Base-by-base conservation (phyloP, 2,329 filamentous ascomycete genomes). In the Cordyceps tenuipes region DNA sequence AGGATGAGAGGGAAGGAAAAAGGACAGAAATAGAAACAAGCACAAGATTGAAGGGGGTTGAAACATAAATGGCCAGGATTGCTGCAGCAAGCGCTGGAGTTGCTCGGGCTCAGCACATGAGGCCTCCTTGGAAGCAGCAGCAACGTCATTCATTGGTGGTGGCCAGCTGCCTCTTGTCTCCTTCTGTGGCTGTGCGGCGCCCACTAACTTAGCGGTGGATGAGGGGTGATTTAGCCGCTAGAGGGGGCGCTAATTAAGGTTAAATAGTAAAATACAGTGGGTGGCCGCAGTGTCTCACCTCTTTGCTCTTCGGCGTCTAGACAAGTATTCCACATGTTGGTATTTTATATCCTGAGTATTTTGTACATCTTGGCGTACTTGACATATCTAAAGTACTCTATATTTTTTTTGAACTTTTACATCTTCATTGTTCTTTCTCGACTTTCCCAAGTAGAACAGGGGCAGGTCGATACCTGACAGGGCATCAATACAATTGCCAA, bases 101-200 rank as follows among this genome's bases (percentile, higher is more conserved):
- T 31, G n/a, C n/a, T n/a, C n/a, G n/a, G n/a, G n/a, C n/a, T n/a
- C n/a, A n/a, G n/a, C n/a, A n/a, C n/a, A n/a, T 43, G 54, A 57
- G 54, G 54, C 54, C 54, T 57, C 54, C 49, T 57, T 48, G 9
- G 15, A 49, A 19, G 13, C 29, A 41, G 19, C 34, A 19, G 21
- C 44, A 57, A 57, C 54, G 54, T 57, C 54, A 57, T 57, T 57
- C 29, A 41, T 57, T 47, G 54, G 43, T 26, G 54, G 54, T n/a
- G 54, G 54, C 19, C 29, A n/a, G 29, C 21, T 26, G 10, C 12
- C 23, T 34, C 26, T 46, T 41, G 50, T 41, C 12, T 17, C 21
- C 26, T 46, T 41, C 34, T 41, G 31, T 53, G 50, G n/a, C n/a
- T n/a, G n/a, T n/a, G n/a, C 23, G 23, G 23, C 36, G 44, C 15